These are phyloP conservation scores for Verticillium nonalfalfae DNA, from an alignment of 2,329 filamentous ascomycete species.

Conservation along the genomic window DNA sequence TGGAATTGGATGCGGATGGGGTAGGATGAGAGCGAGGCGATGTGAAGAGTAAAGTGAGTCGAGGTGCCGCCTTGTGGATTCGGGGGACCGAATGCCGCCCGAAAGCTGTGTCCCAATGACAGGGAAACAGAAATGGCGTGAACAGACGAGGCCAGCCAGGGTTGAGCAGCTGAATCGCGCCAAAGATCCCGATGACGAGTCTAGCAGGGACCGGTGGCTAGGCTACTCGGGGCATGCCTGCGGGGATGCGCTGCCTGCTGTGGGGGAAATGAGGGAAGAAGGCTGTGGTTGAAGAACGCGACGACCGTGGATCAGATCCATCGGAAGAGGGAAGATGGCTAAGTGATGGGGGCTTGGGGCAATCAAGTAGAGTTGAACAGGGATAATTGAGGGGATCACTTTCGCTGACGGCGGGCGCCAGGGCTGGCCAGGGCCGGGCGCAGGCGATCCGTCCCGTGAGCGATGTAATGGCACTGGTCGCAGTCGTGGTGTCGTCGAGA, in stretches of 20 bases:
- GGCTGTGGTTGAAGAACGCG: background rate
- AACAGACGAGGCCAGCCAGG: background rate
- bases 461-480: background rate
- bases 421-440: background rate
- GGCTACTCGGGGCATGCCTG: background rate
- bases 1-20: constrained; percentile 1
- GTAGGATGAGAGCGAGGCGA: background rate
- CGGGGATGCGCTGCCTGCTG: background rate
- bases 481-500: background rate
- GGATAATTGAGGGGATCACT: background rate
- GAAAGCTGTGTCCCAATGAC: background rate
- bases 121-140: background rate
- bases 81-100: background rate
- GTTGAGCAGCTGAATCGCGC: background rate
- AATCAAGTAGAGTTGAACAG: background rate
- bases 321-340: background rate
- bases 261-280: background rate
- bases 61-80: background rate
- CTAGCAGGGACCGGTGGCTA: background rate
- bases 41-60: background rate
- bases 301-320: background rate
- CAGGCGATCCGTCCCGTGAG: background rate
- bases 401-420: background rate
- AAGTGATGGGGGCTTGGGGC: background rate
- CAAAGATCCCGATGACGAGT: background rate